Conservation (phyloP, 306 rosid species). For the Casuarina equisetifolia region DNA sequence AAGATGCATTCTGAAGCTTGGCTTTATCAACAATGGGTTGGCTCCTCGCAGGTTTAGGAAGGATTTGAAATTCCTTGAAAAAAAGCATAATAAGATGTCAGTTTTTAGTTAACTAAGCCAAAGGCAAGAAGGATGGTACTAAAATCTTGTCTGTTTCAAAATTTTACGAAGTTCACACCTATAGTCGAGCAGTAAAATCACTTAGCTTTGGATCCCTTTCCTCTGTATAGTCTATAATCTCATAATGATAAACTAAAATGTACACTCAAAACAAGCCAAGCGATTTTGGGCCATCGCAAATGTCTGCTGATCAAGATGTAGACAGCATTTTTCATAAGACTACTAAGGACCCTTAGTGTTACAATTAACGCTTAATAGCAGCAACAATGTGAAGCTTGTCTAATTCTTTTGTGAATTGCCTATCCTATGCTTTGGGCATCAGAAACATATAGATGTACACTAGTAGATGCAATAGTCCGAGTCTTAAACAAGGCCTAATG, state of each 20-base stretch:
- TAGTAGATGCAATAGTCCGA: background rate
- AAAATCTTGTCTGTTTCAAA: background rate
- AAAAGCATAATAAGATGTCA: conserved; percentile 10
- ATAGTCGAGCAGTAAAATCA: background rate
- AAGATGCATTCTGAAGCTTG: conserved; percentile 71
- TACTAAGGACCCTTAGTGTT: background rate
- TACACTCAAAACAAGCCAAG: background rate
- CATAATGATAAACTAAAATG: background rate
- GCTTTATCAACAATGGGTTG: conserved; percentile 76
- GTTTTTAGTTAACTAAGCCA: background rate
- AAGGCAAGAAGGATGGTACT: background rate
- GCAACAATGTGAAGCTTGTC: background rate
- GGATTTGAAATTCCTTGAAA: conserved; percentile 77
- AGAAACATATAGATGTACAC: background rate
- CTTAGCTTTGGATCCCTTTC: background rate
- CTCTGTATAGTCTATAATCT: background rate
- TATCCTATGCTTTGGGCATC: background rate
- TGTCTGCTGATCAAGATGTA: background rate
- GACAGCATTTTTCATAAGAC: background rate
- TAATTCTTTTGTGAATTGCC: background rate
- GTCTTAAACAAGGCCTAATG: background rate
- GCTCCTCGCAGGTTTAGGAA: conserved; percentile 76
- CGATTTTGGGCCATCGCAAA: background rate
- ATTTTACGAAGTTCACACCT: background rate
- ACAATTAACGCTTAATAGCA: background rate